Conservation (phyloP, 108 stramenopile genomes). For the Fragilariopsis cylindrus region DNA sequence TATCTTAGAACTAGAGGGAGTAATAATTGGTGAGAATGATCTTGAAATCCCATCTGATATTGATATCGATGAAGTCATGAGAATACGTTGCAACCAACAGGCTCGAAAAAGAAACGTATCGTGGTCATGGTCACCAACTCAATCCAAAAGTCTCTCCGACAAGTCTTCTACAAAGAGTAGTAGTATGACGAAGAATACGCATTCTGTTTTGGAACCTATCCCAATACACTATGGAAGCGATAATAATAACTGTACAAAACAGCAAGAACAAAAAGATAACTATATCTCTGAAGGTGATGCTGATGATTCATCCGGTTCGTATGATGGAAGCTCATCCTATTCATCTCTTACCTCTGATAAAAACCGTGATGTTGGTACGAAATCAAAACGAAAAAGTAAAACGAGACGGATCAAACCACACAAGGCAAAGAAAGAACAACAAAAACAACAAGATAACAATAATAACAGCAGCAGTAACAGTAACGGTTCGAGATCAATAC, state of each 20-base stretch:
- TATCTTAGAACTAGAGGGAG: slow-evolving; percentile 10
- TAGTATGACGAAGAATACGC: not conserved
- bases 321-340: too few relatives aligned
- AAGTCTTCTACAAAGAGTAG: too few relatives aligned
- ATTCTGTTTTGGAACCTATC: not conserved
- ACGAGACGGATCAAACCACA: not conserved
- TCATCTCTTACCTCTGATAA: not conserved
- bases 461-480: too few relatives aligned
- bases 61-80: not conserved
- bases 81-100: not conserved
- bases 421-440: not conserved
- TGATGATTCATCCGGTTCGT: too few relatives aligned
- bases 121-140: not conserved
- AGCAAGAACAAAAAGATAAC: too few relatives aligned
- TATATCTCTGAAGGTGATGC: too few relatives aligned
- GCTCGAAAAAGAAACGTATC: slow-evolving; percentile 1
- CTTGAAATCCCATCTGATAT: not conserved
- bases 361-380: not conserved
- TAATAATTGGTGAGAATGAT: not conserved
- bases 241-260: not conserved
- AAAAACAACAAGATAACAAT: not conserved
- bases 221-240: too few relatives aligned
- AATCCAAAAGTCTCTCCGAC: too few relatives aligned
- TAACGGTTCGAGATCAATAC: too few relatives aligned
- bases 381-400: slow-evolving; percentile 8